Base-by-base conservation (phyloP, 495 filamentous ascomycete genomes). In the Filosporella fistucella region DNA sequence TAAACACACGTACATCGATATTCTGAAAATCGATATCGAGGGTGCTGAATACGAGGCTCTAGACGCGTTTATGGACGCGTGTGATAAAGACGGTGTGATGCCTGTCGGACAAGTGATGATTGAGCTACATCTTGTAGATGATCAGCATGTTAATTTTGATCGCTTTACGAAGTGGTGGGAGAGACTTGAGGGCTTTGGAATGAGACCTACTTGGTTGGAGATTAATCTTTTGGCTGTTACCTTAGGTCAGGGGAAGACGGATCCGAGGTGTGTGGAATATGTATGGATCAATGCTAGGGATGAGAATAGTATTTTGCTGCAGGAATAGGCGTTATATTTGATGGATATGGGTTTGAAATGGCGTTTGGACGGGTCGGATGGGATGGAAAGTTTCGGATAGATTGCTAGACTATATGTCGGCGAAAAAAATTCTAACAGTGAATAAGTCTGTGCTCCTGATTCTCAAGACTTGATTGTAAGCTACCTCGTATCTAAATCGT, bases 21-120 rank as follows among this genome's bases (percentile, higher is more conserved):
- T 65, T 41, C 42, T 65, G 32, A 65, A 65, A 35, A 59, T 65
- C 26, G 62, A 65, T 49, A 57, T 65, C 41, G 62, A 65, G 38
- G 58, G 51, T 33, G 45, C 50, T 11, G 62, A 65, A 39, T 65
- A 56, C 47, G 49, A 47, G 21, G 53, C 58, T 16, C 43, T 65
- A 23, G 42, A 57, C 30, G 44, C 52, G 23, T 61, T 61, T 26
- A 49, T 54, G 51, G 45, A 54, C 45, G 28, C 30, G 23, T 43
- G 33, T 45, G 45, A 54, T 9, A 26, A 33, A 17, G 32, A 46
- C 11, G 41, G 40, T 13, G 49, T 36, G 10, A 42, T 64, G 5
- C 58, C 62, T 12, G 38, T 65, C 10, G 62, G 62, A 5, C 62
- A 65, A 50, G 34, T 65, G 6, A 52, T 63, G 51, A 54, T 65